Base-by-base conservation (phyloP, 2,329 filamentous ascomycete species). In the Talaromyces marneffei region DNA sequence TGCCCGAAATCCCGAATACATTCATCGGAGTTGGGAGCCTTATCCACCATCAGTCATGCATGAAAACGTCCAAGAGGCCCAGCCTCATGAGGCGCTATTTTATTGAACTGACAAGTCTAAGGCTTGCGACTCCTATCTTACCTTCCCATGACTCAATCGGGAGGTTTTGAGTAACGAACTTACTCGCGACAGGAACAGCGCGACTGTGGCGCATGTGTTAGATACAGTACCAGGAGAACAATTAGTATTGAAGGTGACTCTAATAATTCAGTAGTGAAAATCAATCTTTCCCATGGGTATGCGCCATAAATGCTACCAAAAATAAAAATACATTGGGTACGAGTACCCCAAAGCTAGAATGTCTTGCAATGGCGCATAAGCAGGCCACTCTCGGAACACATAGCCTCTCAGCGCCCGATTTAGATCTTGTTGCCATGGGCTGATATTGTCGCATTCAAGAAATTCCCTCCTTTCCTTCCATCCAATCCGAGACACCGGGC, bases 311-410 rank as follows among this genome's bases (percentile, higher is more conserved):
- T 59, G 57, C 57, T 59, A 35, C 39, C 20, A 25, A 53, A 53
- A 59, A 33, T 59, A 59, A 59, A 59, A 59, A 59, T 59, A 59
- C 57, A 59, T 20, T 39, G 44, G n/a, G 48, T 53, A 42, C 44
- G 42, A 37, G 16, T 14, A 44, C 31, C 12, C 25, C 10, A 18
- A 12, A 40, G 7, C 52, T 29, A 12, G 7, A 29, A 27, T 18
- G 18, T 14, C 48, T 52, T 4, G 29, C 29, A 23, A 18, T 5
- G 18, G 23, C 9, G 9, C n/a, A 52, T 14, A 8, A 33, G 18
- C 10, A 52, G 3, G 23, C 10, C 46, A 52, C 20, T 18, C n/a
- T 33, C 12, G 29, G 10, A 52, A 35, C 10, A 20, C 10, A 9
- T 33, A 52, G 48, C 48, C n/a, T 33, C 29, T 52, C 10, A 52